A percentile compares a stretch with the other conserved stretches of the same genome.
Conservation (phyloP, 164 flowering plant genomes). For the Nymphaea thermarum region DNA sequence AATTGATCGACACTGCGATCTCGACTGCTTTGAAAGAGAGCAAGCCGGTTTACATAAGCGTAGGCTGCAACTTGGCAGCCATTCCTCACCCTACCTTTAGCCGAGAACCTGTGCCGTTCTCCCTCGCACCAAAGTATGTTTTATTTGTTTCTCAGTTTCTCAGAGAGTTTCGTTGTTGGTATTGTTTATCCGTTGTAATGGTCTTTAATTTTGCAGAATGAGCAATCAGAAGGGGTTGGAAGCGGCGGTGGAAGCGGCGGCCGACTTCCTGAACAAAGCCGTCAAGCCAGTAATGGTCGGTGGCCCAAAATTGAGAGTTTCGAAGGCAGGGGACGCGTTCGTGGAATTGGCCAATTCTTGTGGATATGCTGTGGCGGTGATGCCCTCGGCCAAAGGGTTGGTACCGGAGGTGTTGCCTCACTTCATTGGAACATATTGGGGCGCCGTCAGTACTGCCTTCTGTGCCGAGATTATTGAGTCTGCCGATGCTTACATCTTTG, state of each 20-base stretch:
- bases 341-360: constrained; percentile 21
- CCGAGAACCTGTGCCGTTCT: constrained; percentile 70
- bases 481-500: constrained; percentile 48
- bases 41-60: constrained; percentile 83
- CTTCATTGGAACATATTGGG: constrained; percentile 37
- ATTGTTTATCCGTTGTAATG: neutral
- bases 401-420: constrained; percentile 22
- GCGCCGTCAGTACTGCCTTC: constrained; percentile 27
- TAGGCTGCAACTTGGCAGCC: constrained; percentile 72
- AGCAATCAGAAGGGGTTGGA: constrained; percentile 22
- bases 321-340: constrained; percentile 20
- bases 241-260: constrained; percentile 32
- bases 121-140: constrained; percentile 45
- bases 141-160: neutral
- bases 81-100: constrained; percentile 77
- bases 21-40: constrained; percentile 80
- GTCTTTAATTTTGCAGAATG: constrained; percentile 8
- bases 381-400: constrained; percentile 34
- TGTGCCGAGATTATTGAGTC: constrained; percentile 32
- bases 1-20: constrained; percentile 70
- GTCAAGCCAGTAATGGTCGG: constrained; percentile 35
- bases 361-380: constrained; percentile 46
- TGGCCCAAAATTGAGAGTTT: constrained; percentile 28
- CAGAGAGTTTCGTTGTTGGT: neutral
- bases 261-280: constrained; percentile 25